Base-by-base conservation (phyloP, 768 basidiomycete genomes). In the Auricularia sp. region DNA sequence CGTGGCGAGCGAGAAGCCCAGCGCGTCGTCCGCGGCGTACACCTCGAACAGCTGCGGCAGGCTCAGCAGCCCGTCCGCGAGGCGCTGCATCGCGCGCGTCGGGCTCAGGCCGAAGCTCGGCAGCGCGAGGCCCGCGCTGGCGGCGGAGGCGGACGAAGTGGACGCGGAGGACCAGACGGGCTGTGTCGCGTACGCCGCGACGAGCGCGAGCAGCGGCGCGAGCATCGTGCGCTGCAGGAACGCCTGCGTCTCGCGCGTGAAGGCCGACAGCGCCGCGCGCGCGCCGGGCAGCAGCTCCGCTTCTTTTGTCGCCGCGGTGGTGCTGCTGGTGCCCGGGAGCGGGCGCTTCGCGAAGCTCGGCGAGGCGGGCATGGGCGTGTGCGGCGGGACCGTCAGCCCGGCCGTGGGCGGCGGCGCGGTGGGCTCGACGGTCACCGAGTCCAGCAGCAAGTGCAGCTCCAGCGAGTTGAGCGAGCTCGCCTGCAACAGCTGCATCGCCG, bases 71-170 rank as follows among this genome's bases (percentile, higher is more conserved):
- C 94, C 93, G 71, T 98, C 97, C 2, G 91, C 90, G 36, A 98
- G 87, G 64, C 87, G 85, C 66, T 94, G 90, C 66, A 97, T 87
- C 3, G 83, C 86, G 63, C 93, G 91, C 63, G 87, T 96, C 1
- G 94, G 95, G 10, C 91, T 91, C 12, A 98, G 80, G 1, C 94
- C 97, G 77, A 99, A 99, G 5, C 84, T 91, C 2, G 97, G 97
- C 5, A 98, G 83, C 39, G 83, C 81, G 34, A 91, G 71, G 65
- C 78, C 77, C 64, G 68, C 68, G 7, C 67, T 63, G 53, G 65
- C 77, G 43, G 86, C 85, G 14, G 71, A 78, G 74, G 33, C 80
- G 72, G 14, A 77, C 79, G 29, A 29, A 3, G 29, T 3, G 29
- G 29, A 29, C 23, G 79, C 77, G 1, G 81, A 75, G 34, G 80